Evolutionary conservation across 225 moss, liverwort and hornwort genomes (phyloP), one percentile per base, ranked within the genome.

Genomic region (Takakia lepidozioides): DNA sequence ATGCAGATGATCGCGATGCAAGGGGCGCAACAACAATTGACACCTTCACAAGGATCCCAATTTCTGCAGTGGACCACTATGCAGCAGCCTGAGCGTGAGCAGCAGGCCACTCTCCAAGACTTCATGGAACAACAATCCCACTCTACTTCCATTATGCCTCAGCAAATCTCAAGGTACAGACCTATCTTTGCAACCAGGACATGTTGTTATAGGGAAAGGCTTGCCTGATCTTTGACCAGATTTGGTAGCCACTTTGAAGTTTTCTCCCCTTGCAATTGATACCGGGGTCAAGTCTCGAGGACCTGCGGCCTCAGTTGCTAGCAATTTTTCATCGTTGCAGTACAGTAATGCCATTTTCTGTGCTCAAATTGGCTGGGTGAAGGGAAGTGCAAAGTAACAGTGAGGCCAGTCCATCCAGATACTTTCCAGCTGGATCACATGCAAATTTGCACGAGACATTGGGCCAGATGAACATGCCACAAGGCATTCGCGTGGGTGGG

Each of bases 91-190:
- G 74, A 74, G 53, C 74, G 74, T n/a, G 74, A 48, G 11, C 68
- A 69, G 42, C n/a, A n/a, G n/a, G 60, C 68, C 29, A 64, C 74
- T 53, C 74, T 69, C 39, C 74, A 74, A 57, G 74, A 74, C 57
- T 74, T 69, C 22, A 69, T 69, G 74, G 74, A 74, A 29, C 68
- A 68, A 35, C 72, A 61, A 67, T 60, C 63, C 16, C 64, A 64
- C 60, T 30, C 74, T 19, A 43, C 57, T 5, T 56, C 64, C 23
- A 26, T 74, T n/a, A 57, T 69, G 57, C 74, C 69, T 17, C 27
- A 60, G 49, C 64, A 56, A 16, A 52, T 74, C 19, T 48, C 74
- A 9, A 74, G 74, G 74, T 65, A 30, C 1, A n/a, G 6, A 19
- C 5, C 28, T 58, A 8, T 27, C 24, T 26, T 36, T 7, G 10